A percentile compares a stretch with the other conserved stretches of the same genome.
These are phyloP conservation scores for Solanum megistacrolobum DNA, from an alignment of 257 asterid genomes.

Conservation along the genomic window DNA sequence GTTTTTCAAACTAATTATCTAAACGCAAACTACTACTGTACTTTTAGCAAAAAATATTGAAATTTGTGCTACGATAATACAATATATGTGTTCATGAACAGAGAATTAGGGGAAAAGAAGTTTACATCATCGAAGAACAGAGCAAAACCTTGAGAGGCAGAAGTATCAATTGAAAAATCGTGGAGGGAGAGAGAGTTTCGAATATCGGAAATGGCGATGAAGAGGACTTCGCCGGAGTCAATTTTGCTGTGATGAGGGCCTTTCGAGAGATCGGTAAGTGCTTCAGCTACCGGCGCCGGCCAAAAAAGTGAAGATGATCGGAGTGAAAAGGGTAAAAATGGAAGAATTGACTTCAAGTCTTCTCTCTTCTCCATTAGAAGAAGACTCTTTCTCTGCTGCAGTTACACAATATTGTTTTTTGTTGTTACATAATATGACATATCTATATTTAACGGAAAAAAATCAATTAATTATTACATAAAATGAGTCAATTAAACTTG, in stretches of 20 bases:
- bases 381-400: not conserved
- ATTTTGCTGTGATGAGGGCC: constrained; percentile 72
- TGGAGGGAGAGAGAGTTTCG: constrained; percentile 36
- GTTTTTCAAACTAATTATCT: not conserved
- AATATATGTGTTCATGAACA: not conserved
- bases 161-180: constrained; percentile 16
- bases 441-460: too few species aligned
- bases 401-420: too few species aligned
- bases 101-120: not conserved
- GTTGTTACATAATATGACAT: too few species aligned
- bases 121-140: constrained; percentile 72
- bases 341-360: constrained; percentile 36
- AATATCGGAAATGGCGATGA: constrained; percentile 54
- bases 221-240: constrained; percentile 51
- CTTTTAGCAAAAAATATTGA: not conserved
- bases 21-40: not conserved
- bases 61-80: not conserved
- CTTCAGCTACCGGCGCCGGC: constrained; percentile 51
- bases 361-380: not conserved
- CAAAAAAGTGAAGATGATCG: constrained; percentile 59
- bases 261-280: constrained; percentile 54
- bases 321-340: constrained; percentile 44
- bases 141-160: constrained; percentile 49
- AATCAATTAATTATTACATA: too few species aligned
- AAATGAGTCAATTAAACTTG: too few species aligned